phyloP scores from a whole-genome alignment of 2,329 filamentous ascomycete genomes.

The Beauveria sp. region DNA sequence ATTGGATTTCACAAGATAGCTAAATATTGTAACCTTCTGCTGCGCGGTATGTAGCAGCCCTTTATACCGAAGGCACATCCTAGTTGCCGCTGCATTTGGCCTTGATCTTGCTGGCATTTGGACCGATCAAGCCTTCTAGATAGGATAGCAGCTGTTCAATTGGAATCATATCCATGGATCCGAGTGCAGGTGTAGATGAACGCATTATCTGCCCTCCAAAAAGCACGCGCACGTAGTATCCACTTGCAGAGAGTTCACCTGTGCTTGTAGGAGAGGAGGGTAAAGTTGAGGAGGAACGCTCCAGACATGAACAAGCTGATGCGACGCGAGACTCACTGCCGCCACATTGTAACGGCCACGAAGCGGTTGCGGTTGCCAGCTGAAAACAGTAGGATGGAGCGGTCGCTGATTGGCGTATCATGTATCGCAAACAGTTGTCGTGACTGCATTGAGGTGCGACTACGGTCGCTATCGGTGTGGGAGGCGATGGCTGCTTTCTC shows the following conservation, averaged over 20 bases:
- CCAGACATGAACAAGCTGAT: slow-evolving; percentile 23
- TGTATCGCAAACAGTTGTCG: slow-evolving; percentile 25
- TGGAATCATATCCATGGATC: slow-evolving; percentile 63
- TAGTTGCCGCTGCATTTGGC: slow-evolving; percentile 21
- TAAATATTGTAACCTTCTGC: neutral
- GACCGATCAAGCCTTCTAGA: slow-evolving; percentile 63
- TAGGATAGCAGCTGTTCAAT: slow-evolving; percentile 58
- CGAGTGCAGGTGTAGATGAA: slow-evolving; percentile 63
- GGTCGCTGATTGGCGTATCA: slow-evolving; percentile 19
- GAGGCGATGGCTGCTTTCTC: slow-evolving; percentile 21
- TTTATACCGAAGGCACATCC: neutral
- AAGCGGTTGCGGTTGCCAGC: slow-evolving; percentile 13
- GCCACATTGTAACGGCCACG: slow-evolving; percentile 21
- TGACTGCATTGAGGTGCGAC: slow-evolving; percentile 18
- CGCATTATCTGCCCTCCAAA: slow-evolving; percentile 60
- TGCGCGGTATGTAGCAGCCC: neutral
- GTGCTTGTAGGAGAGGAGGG: slow-evolving; percentile 46
- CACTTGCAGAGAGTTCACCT: slow-evolving; percentile 23
- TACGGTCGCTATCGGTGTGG: slow-evolving; percentile 15
- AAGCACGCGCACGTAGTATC: slow-evolving; percentile 56
- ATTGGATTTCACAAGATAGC: neutral
- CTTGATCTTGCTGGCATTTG: slow-evolving; percentile 35
- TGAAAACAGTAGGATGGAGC: slow-evolving; percentile 19
- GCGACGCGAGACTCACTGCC: slow-evolving; percentile 16
- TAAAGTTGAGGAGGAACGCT: slow-evolving; percentile 13